Conservation (phyloP, 768 basidiomycete genomes). For the Pulveroboletus frians region DNA sequence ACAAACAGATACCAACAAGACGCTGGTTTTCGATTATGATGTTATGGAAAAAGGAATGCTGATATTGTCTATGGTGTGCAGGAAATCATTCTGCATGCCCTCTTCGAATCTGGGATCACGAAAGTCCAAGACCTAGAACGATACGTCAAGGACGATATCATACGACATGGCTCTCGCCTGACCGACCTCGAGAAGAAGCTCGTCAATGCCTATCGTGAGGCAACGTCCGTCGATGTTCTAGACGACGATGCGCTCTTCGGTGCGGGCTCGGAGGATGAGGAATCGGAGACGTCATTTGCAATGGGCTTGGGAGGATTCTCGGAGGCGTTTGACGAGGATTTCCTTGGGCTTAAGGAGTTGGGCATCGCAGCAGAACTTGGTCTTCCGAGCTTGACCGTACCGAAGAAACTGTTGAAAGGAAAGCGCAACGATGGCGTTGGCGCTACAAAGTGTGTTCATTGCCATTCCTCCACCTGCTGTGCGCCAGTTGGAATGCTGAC, state of each 20-base stretch:
- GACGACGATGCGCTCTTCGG: slow-evolving; percentile 50
- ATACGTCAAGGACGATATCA: slow-evolving; percentile 85
- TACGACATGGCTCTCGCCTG: slow-evolving; percentile 73
- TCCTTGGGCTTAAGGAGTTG: slow-evolving; percentile 80
- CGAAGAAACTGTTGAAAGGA: slow-evolving; percentile 68
- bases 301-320: slow-evolving; percentile 79
- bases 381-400: slow-evolving; percentile 70
- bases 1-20: neutral
- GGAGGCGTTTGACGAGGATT: slow-evolving; percentile 86
- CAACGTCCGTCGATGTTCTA: slow-evolving; percentile 40
- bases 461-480: neutral
- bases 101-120: slow-evolving; percentile 85
- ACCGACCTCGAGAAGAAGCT: slow-evolving; percentile 84
- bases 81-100: slow-evolving; percentile 90
- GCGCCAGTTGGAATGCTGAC: neutral
- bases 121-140: slow-evolving; percentile 75
- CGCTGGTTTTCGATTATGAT: neutral
- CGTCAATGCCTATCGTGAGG: slow-evolving; percentile 74
- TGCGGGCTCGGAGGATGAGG: slow-evolving; percentile 50
- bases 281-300: slow-evolving; percentile 60
- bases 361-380: slow-evolving; percentile 87
- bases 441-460: slow-evolving; percentile 43
- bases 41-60: slow-evolving; percentile 3
- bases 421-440: slow-evolving; percentile 44
- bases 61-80: slow-evolving; percentile 27